Conservation (phyloP, 768 basidiomycete species). For the Tulasnella sp. region DNA sequence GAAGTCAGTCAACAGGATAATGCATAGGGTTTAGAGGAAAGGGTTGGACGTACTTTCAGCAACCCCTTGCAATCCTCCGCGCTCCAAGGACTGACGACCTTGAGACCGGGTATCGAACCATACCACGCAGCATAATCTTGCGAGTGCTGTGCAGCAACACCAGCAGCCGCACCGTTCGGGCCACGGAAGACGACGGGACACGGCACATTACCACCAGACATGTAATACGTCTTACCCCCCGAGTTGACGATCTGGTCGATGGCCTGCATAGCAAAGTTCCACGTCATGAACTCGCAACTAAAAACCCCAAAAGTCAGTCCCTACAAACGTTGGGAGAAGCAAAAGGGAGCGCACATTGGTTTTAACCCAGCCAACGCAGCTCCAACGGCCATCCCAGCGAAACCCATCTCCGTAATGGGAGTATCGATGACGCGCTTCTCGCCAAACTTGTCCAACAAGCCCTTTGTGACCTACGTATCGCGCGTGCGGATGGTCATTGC, state of each 20-base stretch:
- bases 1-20: neutral
- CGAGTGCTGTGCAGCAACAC: slow-evolving; percentile 94
- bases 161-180: slow-evolving; percentile 94
- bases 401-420: slow-evolving; percentile 96
- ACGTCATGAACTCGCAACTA: slow-evolving; percentile 99
- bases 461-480: slow-evolving; percentile 75
- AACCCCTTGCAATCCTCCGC: slow-evolving; percentile 99
- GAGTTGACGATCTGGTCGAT: slow-evolving; percentile 99
- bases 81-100: slow-evolving; percentile 95
- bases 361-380: slow-evolving; percentile 88
- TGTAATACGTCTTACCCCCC: slow-evolving; percentile 99
- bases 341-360: slow-evolving; percentile 55
- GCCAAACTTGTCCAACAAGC: slow-evolving; percentile 96
- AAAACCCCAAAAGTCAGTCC: neutral
- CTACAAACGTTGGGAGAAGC: slow-evolving; percentile 6
- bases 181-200: slow-evolving; percentile 99
- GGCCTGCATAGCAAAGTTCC: slow-evolving; percentile 99
- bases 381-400: slow-evolving; percentile 91
- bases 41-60: slow-evolving; percentile 53
- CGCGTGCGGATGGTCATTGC: neutral
- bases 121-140: slow-evolving; percentile 98
- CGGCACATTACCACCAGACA: slow-evolving; percentile 98
- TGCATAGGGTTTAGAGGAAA: neutral
- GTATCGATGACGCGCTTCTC: slow-evolving; percentile 98
- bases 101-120: slow-evolving; percentile 84